Evolutionary conservation across 345 rosid species (phyloP).

Genomic region (Rhodamnia rubescens): DNA sequence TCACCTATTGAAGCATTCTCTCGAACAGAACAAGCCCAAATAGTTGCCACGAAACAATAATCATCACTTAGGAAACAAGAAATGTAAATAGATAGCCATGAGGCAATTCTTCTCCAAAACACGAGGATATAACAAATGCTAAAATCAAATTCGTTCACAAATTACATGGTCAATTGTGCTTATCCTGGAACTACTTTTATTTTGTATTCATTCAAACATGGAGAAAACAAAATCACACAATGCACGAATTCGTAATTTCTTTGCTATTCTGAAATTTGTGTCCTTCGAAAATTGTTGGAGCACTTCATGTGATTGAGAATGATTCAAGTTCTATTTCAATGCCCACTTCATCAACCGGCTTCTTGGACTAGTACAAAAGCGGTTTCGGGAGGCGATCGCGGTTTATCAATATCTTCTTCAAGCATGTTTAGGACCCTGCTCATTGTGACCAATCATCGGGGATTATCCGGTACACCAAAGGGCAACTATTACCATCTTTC

Average conservation of each 20-base stretch:
- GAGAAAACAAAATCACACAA: neutral
- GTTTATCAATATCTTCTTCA: neutral
- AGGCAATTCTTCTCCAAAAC: neutral
- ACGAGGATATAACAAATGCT: neutral
- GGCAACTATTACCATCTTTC: neutral
- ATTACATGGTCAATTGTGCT: neutral
- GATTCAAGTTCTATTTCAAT: neutral
- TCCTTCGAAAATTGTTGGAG: neutral
- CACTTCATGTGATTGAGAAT: neutral
- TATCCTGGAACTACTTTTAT: neutral
- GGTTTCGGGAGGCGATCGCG: neutral
- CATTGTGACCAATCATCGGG: neutral
- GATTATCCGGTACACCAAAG: neutral
- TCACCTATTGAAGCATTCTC: too few relatives aligned
- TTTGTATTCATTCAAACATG: neutral
- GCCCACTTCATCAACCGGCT: neutral
- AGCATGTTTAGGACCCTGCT: neutral
- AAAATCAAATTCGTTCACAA: neutral
- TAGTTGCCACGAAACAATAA: too few relatives aligned
- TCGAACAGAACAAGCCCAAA: too few relatives aligned
- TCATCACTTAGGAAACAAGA: neutral
- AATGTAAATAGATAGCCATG: neutral
- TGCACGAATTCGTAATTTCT: neutral
- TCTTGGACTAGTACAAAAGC: fast-evolving
- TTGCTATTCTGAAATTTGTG: neutral